Evolutionary conservation across 2,329 filamentous ascomycete species (phyloP).

Genomic region (Ophiocordyceps camponoti-saundersi): DNA sequence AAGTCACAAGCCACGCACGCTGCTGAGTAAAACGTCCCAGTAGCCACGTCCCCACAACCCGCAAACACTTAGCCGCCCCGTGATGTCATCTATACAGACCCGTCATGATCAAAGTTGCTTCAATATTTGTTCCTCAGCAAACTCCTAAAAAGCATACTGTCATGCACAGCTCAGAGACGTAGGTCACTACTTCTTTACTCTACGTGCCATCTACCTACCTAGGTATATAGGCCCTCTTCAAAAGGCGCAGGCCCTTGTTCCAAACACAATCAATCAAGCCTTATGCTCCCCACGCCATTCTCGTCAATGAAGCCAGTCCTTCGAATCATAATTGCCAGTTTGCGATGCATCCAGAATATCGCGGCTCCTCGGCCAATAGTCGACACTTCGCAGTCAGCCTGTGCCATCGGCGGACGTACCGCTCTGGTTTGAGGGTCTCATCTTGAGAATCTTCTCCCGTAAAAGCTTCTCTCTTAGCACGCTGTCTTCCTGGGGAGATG

Average conservation of each 20-base stretch:
- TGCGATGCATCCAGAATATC: not conserved
- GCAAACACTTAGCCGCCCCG: no score
- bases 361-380: not conserved
- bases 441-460: conserved; percentile 1
- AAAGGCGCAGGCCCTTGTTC: not conserved
- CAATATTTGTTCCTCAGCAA: no score
- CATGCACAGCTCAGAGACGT: not conserved
- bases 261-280: not conserved
- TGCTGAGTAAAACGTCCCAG: no score
- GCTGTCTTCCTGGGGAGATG: conserved; percentile 1
- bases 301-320: not conserved
- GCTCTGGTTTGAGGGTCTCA: conserved; percentile 9
- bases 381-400: conserved; percentile 6
- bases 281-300: not conserved
- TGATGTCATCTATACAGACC: no score
- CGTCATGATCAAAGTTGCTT: no score
- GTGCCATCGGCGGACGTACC: conserved; percentile 1
- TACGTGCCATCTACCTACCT: no score
- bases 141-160: not conserved
- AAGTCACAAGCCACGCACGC: no score
- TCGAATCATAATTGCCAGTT: not conserved
- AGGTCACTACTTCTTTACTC: not conserved
- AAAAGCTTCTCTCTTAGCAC: conserved; percentile 1
- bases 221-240: not conserved
- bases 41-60: no score